These are phyloP conservation scores for Phialemoniopsis sp. DNA, from an alignment of 2,329 filamentous ascomycete genomes.

Conservation along the genomic window DNA sequence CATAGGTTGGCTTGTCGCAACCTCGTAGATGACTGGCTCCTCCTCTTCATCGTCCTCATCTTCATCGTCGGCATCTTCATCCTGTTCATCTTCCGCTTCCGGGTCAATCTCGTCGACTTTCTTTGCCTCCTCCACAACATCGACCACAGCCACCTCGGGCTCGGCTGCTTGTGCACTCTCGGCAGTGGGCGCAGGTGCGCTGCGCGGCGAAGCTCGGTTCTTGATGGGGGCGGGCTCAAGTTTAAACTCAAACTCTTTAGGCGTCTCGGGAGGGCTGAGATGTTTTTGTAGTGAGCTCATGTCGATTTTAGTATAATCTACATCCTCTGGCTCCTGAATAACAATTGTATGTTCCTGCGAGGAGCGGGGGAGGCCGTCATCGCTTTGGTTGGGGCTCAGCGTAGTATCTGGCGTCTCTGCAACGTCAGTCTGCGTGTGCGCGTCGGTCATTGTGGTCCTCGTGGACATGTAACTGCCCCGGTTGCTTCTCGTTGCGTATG, in stretches of 20 bases:
- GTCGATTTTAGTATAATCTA: conserved; percentile 58
- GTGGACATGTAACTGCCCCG: conserved; percentile 73
- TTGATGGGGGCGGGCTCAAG: too few relatives aligned
- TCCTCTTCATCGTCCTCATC: conserved; percentile 50
- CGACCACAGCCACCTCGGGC: background rate
- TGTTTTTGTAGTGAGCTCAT: conserved; percentile 39
- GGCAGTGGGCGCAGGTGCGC: too few relatives aligned
- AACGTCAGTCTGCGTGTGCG: conserved; percentile 60
- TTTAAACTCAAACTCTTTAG: too few relatives aligned
- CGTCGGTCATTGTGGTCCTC: conserved; percentile 66
- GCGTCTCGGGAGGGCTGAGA: conserved; percentile 25
- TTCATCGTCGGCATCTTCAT: conserved; percentile 35
- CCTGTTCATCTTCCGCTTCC: conserved; percentile 23
- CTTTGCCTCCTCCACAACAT: conserved; percentile 15
- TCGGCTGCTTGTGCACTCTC: background rate
- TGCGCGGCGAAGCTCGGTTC: too few relatives aligned
- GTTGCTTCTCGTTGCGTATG: conserved; percentile 54
- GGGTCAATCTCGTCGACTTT: conserved; percentile 19
- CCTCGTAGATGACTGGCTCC: conserved; percentile 66
- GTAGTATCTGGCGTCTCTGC: conserved; percentile 48
- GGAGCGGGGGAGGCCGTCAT: conserved; percentile 41
- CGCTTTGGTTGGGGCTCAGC: conserved; percentile 49
- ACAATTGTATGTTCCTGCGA: conserved; percentile 35
- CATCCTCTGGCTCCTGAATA: conserved; percentile 38
- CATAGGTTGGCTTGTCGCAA: conserved; percentile 53